Conservation (phyloP, 768 basidiomycete genomes). For the Suillus tomentosus region DNA sequence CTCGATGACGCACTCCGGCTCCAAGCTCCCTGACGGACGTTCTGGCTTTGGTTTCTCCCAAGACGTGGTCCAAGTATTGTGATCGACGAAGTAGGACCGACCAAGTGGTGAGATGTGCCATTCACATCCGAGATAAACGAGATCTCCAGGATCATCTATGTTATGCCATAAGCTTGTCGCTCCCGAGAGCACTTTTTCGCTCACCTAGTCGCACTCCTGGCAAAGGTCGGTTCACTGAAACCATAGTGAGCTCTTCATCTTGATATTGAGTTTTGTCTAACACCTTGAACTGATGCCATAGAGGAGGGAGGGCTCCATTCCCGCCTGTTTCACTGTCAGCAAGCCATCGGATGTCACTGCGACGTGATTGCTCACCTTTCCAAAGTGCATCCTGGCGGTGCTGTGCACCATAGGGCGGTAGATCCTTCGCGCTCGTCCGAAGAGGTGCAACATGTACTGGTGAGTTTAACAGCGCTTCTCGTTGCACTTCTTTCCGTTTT, state of each 20-base stretch:
- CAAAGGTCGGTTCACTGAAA: not conserved
- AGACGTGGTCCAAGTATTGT: not conserved
- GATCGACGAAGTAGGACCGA: not conserved
- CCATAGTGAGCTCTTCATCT: not conserved
- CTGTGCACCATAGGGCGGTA: not conserved
- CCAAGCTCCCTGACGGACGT: not conserved
- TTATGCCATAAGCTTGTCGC: not conserved
- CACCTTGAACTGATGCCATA: not conserved
- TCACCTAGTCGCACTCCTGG: slow-evolving; percentile 1
- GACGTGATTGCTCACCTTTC: not conserved
- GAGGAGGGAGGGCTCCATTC: not conserved
- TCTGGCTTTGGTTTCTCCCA: not conserved
- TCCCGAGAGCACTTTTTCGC: not conserved
- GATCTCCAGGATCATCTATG: not conserved
- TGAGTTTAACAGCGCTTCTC: not conserved
- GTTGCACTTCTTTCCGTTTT: not conserved
- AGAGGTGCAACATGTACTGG: not conserved
- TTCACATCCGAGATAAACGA: not conserved
- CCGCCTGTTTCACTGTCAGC: not conserved
- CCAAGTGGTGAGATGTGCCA: not conserved
- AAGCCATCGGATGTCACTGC: not conserved
- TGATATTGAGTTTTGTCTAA: not conserved
- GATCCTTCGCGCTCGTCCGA: not conserved
- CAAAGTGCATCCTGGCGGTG: not conserved
- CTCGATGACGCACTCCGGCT: not conserved